Percentiles rank a stretch among this genome's conserved stretches.
Conservation (phyloP, 2,329 filamentous ascomycete species). For the Fusarium multiceps region DNA sequence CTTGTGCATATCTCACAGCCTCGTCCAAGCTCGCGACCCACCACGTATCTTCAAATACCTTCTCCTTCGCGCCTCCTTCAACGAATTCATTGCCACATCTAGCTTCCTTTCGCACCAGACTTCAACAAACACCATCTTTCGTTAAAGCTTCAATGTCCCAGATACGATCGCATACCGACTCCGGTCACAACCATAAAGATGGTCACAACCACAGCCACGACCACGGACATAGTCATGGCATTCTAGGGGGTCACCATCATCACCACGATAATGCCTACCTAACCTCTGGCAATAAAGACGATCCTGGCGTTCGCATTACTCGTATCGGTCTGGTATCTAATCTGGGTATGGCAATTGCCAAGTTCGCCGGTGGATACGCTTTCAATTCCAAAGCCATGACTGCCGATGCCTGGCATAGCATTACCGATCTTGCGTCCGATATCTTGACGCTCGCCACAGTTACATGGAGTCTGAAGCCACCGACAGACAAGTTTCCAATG, state of each 20-base stretch:
- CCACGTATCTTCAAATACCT: constrained; percentile 36
- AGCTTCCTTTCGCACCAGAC: constrained; percentile 36
- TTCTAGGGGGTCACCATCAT: constrained; percentile 68
- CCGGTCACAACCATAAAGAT: constrained; percentile 33
- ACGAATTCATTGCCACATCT: constrained; percentile 42
- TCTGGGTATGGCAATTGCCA: constrained; percentile 91
- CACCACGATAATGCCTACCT: constrained; percentile 93
- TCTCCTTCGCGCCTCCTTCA: constrained; percentile 20
- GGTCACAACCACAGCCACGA: constrained; percentile 44
- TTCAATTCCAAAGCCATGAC: constrained; percentile 96
- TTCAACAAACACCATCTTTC: constrained; percentile 35
- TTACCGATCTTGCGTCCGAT: constrained; percentile 95
- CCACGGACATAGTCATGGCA: constrained; percentile 39
- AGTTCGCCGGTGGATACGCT: constrained; percentile 89
- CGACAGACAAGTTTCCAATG: constrained; percentile 83
- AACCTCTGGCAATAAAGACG: constrained; percentile 85
- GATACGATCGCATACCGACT: constrained; percentile 49
- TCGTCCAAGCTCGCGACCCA: constrained; percentile 34
- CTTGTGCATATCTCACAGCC: constrained; percentile 41
- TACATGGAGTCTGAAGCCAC: constrained; percentile 88
- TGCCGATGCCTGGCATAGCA: constrained; percentile 93
- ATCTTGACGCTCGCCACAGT: constrained; percentile 94
- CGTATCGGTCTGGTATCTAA: constrained; percentile 79
- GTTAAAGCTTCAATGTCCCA: constrained; percentile 48
- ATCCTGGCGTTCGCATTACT: constrained; percentile 72